Base-by-base conservation (phyloP, 116 monocot species). In the Zostera marina region DNA sequence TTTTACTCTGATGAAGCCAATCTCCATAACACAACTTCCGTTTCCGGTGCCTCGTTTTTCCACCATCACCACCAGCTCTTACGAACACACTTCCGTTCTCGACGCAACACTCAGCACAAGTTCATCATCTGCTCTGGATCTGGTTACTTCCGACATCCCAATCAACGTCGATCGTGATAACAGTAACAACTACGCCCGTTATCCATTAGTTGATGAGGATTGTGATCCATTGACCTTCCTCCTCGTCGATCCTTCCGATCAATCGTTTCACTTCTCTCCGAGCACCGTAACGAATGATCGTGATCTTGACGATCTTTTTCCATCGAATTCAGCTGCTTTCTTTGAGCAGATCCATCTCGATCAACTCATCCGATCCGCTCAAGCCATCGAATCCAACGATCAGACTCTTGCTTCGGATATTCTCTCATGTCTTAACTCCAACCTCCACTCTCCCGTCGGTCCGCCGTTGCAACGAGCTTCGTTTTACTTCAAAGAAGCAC, bases 371-470 rank as follows among this genome's bases (percentile, higher is more conserved):
- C 70, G 70, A 4, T 77, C 81, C 42, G 74, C 71, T 32, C 56
- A 63, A 22, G 45, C 80, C 53, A 44, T 75, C 11, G 85, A 85
- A 49, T 54, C 57, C 40, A 56, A 66, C 38, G 80, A 85, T 44
- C 43, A 53, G 17, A 2, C 24, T 13, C 47, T 63, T 3, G 71
- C 85, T 32, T 67, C 48, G 41, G 25, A 42, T 70, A 79, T 94
- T 70, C 72, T 94, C 69, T 77, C 94, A 62, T 84, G 88, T 77
- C 88, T 94, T 79, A 84, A 79, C 74, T 77, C 76, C 5, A 59
- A 63, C 54, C 68, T 78, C 23, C 70, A 67, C 14, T 53, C 69
- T 24, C 75, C 72, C 26, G 41, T 68, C 47, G 70, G 73, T 14
- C 26, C 22, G 11, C 76, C 73, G 0, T 51, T 81, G 22, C 76